Base-by-base conservation (phyloP, 2,329 filamentous ascomycete genomes). In the Phyllosticta citribraziliensis region DNA sequence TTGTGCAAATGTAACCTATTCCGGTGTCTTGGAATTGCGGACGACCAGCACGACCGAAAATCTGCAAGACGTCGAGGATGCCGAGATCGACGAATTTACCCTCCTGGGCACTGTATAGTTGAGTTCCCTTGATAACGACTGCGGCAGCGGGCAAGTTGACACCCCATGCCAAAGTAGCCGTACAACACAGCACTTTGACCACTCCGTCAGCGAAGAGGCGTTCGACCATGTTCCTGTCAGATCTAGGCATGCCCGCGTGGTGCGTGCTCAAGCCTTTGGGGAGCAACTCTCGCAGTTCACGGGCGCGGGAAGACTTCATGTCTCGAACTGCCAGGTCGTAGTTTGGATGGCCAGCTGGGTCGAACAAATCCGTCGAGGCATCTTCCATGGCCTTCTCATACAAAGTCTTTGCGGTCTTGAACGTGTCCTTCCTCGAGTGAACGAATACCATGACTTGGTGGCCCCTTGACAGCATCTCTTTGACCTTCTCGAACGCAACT, bases 391-490 rank as follows among this genome's bases (percentile, higher is more conserved):
- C 94, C 78, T 94, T 91, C 67, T 97, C 87, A 64, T 89, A 86
- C 25, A 99, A 78, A 78, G 88, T 90, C 66, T 89, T 88, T 54
- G 94, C 92, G 1, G 93, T 95, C 64, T 88, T 83, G 66, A 96
- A 85, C 0, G 95, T 99, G 67, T 99, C 95, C 71, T 96, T 92
- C 25, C 94, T 84, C 0, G 93, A 97, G 73, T 99, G 95, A 11
- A 99, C 95, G 73, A 99, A 99, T 0, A 99, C 93, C 95, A 99
- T 99, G 66, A 99, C 84, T 73, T 99, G 94, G 69, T 99, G 94
- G n/a, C 89, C 92, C 62, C 81, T 79, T 70, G 91, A 85, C 2
- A 99, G 80, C 92, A 99, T 97, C 58, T 94, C 88, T 66, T 86
- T 88, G 55, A 97, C 91, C 72, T 99, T 99, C 66, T 97, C 92